phyloP scores from a whole-genome alignment of 257 asterid genomes.

The Mentha longifolia region DNA sequence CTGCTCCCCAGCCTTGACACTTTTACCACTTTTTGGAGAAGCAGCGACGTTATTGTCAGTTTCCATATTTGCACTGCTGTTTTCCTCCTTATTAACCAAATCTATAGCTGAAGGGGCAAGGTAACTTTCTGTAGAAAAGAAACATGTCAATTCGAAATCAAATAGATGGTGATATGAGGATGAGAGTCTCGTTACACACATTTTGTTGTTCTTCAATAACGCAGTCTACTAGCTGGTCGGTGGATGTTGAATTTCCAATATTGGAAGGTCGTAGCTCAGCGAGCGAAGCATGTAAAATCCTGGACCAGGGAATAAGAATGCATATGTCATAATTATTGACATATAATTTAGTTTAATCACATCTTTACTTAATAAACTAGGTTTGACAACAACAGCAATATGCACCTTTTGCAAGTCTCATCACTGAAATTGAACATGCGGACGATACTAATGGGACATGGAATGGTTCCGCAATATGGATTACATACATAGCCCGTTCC shows the following conservation, averaged over 20 bases:
- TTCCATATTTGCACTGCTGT: slow-evolving; percentile 38
- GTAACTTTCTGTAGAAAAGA: slow-evolving; percentile 50
- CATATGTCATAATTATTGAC: slow-evolving; percentile 20
- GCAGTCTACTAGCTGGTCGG: slow-evolving; percentile 47
- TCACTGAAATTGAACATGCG: slow-evolving; percentile 88
- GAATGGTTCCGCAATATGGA: slow-evolving; percentile 60
- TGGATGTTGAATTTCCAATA: slow-evolving; percentile 41
- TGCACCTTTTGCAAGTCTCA: slow-evolving; percentile 77
- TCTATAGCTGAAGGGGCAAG: slow-evolving; percentile 39
- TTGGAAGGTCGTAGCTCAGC: slow-evolving; percentile 52
- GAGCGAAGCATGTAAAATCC: slow-evolving; percentile 74
- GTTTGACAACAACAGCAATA: slow-evolving; percentile 20
- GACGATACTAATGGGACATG: slow-evolving; percentile 66
- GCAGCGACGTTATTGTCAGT: slow-evolving; percentile 39
- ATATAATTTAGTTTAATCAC: too few species aligned
- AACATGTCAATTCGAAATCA: slow-evolving; percentile 7
- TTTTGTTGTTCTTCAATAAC: slow-evolving; percentile 37
- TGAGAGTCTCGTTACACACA: slow-evolving; percentile 40
- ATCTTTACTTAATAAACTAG: slow-evolving; percentile 39
- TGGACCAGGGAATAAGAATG: slow-evolving; percentile 39
- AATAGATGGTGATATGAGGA: slow-evolving; percentile 11
- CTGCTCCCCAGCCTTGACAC: slow-evolving; percentile 67
- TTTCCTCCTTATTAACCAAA: slow-evolving; percentile 44
- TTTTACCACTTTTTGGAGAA: slow-evolving; percentile 53
- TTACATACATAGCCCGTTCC: slow-evolving; percentile 94